Evolutionary conservation across 257 asterid species (phyloP), one percentile per base, ranked within the genome.

Genomic region (Datura wrightii): DNA sequence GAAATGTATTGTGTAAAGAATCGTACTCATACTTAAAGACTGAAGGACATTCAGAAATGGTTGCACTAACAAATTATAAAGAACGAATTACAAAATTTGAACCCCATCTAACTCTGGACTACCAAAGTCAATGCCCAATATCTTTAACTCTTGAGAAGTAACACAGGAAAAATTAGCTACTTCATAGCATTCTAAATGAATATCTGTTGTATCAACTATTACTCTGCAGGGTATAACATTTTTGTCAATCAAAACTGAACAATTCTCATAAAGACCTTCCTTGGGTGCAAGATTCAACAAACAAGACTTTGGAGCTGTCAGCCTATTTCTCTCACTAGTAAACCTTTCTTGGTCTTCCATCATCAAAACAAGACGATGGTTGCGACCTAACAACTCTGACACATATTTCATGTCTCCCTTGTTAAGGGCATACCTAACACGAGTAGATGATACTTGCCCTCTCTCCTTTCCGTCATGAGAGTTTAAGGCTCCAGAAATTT

Each of bases 381-480:
- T 90, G 59, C 99, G 97, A 52, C 99, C 99, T 88, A 96, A 86
- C 59, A 96, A 93, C 86, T 94, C 92, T 0, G 98, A 90, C 42
- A 93, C 98, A 80, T 96, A 96, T 69, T 85, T 83, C 98, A 93
- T 93, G 86, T 94, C 94, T 5, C 99, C 98, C 6, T 89, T 86
- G 67, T 95, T 90, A 42, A 96, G 97, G 0, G 98, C 99, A 42
- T 85, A 89, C 44, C 99, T 95, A 37, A 96, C 98, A 82, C 98
- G 93, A 81, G 99, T 94, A 37, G 99, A 96, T 39, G 99, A 96
- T 56, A 94, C 99, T 86, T 94, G 99, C 8, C 99, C 99, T 85
- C 84, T 88, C 85, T 96, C 99, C 60, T 92, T 89, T 39, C 94
- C 85, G 37, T 90, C 88, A 37, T n/a, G 66, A 16, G 85, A 72